phyloP scores from a whole-genome alignment of 441 rosid species.

The Populus trichocarpa region DNA sequence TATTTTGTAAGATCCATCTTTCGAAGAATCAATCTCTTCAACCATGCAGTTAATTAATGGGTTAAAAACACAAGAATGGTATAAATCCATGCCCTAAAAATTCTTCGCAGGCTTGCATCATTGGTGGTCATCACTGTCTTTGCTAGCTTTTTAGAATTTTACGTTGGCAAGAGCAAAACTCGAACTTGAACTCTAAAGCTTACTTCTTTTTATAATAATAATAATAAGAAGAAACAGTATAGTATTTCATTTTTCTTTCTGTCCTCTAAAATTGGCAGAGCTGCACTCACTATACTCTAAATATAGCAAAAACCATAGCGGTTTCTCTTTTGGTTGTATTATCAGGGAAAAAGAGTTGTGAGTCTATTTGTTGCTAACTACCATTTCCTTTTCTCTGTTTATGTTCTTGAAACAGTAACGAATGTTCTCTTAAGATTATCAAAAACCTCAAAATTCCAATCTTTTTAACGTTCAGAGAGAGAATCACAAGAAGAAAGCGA shows the following conservation, averaged over 20 bases:
- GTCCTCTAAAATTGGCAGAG: neutral
- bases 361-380: neutral
- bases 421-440: neutral
- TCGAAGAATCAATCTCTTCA: neutral
- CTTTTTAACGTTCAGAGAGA: neutral
- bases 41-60: neutral
- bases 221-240: no score
- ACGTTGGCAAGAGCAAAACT: neutral
- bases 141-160: no score
- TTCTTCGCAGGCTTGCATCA: neutral
- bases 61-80: neutral
- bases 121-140: neutral
- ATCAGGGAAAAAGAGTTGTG: neutral
- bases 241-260: no score
- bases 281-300: neutral
- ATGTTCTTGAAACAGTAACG: neutral
- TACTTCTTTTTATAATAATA: no score
- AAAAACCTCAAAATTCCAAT: neutral
- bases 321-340: neutral
- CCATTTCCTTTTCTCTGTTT: neutral
- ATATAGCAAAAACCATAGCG: neutral
- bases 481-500: neutral
- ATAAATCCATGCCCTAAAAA: neutral
- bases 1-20: no score
- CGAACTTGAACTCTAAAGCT: neutral